Evolutionary conservation across 1,284 basidiomycete genomes (phyloP).

Genomic region (Irpex sp.): DNA sequence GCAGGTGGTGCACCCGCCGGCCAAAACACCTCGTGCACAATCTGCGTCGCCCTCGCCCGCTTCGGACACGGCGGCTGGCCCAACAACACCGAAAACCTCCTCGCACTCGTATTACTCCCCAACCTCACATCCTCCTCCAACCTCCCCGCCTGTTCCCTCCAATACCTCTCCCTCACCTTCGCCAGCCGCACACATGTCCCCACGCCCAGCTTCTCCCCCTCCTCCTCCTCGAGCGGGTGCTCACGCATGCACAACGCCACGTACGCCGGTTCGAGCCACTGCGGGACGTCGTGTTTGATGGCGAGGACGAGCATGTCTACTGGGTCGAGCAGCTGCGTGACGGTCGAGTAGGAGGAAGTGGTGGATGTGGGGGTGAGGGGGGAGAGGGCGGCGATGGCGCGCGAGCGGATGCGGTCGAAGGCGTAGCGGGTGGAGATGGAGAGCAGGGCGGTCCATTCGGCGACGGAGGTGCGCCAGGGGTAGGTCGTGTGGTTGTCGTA

Average conservation of each 20-base stretch:
- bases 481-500: constrained; percentile 13
- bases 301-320: constrained; percentile 20
- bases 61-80: constrained; percentile 1
- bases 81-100: background rate
- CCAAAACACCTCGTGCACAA: constrained; percentile 8
- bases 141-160: constrained; percentile 4
- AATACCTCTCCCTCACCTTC: constrained; percentile 16
- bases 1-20: background rate
- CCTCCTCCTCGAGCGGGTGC: constrained; percentile 14
- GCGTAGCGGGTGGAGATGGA: constrained; percentile 19
- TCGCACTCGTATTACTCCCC: background rate
- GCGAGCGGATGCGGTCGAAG: constrained; percentile 12
- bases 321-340: constrained; percentile 12
- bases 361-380: constrained; percentile 10
- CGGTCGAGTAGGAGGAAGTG: constrained; percentile 1
- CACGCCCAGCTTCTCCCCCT: constrained; percentile 16
- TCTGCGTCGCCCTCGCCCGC: constrained; percentile 2
- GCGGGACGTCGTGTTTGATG: constrained; percentile 13
- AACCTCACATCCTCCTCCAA: constrained; percentile 6
- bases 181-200: constrained; percentile 16
- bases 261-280: constrained; percentile 23
- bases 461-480: constrained; percentile 4
- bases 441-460: constrained; percentile 20
- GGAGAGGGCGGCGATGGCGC: constrained; percentile 21
- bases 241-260: constrained; percentile 14